Conservation (phyloP, 805 yeast species). For the Candida glaebosa region DNA sequence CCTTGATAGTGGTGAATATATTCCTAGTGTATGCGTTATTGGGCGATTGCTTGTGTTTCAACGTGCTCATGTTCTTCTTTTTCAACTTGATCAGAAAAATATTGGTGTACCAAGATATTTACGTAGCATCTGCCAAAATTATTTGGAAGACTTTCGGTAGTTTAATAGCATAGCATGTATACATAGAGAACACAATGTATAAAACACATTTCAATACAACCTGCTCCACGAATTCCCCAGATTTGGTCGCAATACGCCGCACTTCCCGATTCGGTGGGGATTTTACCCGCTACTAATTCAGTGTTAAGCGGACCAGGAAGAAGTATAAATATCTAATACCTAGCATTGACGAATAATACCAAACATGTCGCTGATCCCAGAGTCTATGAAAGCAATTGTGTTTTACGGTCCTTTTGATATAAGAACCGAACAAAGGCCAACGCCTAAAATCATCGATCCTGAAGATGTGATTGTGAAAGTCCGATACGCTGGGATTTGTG, state of each 20-base stretch:
- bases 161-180: not conserved
- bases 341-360: too few species aligned
- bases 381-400: slow-evolving; percentile 48
- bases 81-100: slow-evolving; percentile 8
- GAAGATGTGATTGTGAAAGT: slow-evolving; percentile 48
- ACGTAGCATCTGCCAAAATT: not conserved
- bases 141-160: slow-evolving; percentile 4
- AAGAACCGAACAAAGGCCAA: slow-evolving; percentile 34
- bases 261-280: not conserved
- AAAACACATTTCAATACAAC: too few species aligned
- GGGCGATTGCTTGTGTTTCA: slow-evolving; percentile 19
- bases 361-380: slow-evolving; percentile 11
- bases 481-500: slow-evolving; percentile 49
- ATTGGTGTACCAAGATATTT: slow-evolving; percentile 4
- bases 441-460: slow-evolving; percentile 34
- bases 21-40: slow-evolving; percentile 18
- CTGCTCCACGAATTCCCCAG: too few species aligned
- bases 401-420: slow-evolving; percentile 43
- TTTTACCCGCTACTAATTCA: not conserved
- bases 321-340: too few species aligned
- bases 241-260: not conserved
- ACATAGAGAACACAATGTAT: too few species aligned
- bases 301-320: not conserved
- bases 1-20: slow-evolving; percentile 9
- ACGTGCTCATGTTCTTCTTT: slow-evolving; percentile 12